These are phyloP conservation scores for Colletotrichum caudatum DNA, from an alignment of 2,329 filamentous ascomycete genomes.

Conservation along the genomic window DNA sequence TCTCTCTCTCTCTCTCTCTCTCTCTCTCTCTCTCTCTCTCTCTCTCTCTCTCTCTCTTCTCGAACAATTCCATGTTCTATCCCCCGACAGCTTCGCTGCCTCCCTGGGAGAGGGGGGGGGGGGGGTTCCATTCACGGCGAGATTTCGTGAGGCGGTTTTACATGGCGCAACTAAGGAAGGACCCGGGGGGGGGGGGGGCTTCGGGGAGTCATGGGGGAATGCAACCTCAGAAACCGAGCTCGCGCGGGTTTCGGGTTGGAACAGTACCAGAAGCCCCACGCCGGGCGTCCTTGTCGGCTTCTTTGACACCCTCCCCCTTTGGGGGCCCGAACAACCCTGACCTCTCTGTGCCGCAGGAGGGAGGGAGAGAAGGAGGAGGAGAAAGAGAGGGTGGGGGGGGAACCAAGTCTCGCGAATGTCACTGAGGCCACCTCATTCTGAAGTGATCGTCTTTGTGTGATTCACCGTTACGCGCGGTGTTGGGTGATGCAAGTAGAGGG, in stretches of 20 bases:
- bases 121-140: constrained; percentile 7
- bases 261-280: background rate
- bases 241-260: background rate
- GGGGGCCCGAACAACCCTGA: background rate
- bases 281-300: background rate
- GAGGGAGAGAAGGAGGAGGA: too few species aligned
- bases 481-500: background rate
- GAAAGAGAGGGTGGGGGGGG: too few species aligned
- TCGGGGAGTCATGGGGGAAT: background rate
- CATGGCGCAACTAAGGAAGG: background rate
- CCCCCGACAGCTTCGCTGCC: background rate
- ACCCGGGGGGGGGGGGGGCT: background rate
- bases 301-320: background rate
- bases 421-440: background rate
- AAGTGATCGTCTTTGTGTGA: constrained; percentile 21
- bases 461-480: constrained; percentile 26
- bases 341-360: background rate
- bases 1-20: too few species aligned
- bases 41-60: background rate
- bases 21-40: too few species aligned
- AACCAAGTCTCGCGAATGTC: background rate
- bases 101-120: background rate
- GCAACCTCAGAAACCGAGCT: background rate
- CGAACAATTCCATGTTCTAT: constrained; percentile 19
- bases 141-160: background rate